Conservation (phyloP, 495 filamentous ascomycete genomes). For the Aspergillus cavernicola region DNA sequence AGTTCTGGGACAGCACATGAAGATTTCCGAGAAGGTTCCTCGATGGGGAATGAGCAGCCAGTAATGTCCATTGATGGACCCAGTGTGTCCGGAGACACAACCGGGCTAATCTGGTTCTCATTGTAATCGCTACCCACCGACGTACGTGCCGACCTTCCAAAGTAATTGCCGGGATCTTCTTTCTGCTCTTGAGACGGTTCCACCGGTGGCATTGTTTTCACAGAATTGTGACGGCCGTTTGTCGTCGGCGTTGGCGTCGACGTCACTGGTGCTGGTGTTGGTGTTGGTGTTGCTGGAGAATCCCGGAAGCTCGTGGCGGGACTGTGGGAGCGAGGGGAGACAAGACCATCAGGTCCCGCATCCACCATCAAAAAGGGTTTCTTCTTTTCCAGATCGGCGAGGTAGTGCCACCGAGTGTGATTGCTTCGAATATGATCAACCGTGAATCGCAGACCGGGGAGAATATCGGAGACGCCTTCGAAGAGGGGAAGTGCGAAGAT, state of each 20-base stretch:
- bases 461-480: conserved; percentile 73
- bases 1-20: conserved; percentile 36
- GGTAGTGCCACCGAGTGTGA: conserved; percentile 64
- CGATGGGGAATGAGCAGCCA: conserved; percentile 21
- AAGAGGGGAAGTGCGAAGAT: conserved; percentile 92
- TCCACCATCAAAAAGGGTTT: conserved; percentile 28
- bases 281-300: conserved; percentile 4
- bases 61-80: conserved; percentile 43
- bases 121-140: conserved; percentile 24
- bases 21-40: conserved; percentile 33
- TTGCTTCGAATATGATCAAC: conserved; percentile 77
- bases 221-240: neutral
- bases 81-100: conserved; percentile 38
- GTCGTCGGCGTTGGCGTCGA: neutral
- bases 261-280: too few relatives aligned
- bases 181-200: conserved; percentile 1
- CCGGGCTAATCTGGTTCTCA: conserved; percentile 37
- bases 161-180: conserved; percentile 13
- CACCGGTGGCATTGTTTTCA: conserved; percentile 5
- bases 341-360: conserved; percentile 17
- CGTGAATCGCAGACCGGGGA: conserved; percentile 78
- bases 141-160: conserved; percentile 19
- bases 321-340: conserved; percentile 42
- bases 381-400: conserved; percentile 52
- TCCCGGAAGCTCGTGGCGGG: conserved; percentile 19